These are phyloP conservation scores for Talaromyces sp. DNA, from an alignment of 2,329 filamentous ascomycete species.

Conservation along the genomic window DNA sequence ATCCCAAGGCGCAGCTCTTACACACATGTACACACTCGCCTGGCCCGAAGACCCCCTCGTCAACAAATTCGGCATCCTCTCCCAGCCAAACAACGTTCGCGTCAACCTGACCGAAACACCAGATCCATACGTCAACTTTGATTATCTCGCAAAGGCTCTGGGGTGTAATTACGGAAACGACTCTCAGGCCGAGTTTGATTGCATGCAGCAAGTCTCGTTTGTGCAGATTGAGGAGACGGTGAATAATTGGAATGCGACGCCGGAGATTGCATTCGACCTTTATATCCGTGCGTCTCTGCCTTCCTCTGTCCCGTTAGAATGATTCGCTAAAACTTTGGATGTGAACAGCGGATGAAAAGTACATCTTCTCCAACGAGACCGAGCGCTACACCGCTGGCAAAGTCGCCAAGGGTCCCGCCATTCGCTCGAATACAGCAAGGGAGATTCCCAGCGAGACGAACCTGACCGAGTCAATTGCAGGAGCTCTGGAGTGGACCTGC, in stretches of 20 bases:
- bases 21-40: slow-evolving; percentile 21
- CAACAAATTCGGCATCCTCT: slow-evolving; percentile 21
- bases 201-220: slow-evolving; percentile 28
- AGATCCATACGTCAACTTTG: slow-evolving; percentile 26
- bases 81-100: slow-evolving; percentile 1
- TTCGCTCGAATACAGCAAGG: background rate
- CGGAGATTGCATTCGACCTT: slow-evolving; percentile 23
- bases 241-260: slow-evolving; percentile 18
- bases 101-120: slow-evolving; percentile 16
- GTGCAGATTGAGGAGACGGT: slow-evolving; percentile 27
- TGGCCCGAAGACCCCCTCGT: slow-evolving; percentile 27
- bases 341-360: slow-evolving; percentile 23
- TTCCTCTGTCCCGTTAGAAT: background rate
- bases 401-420: background rate
- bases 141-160: slow-evolving; percentile 29
- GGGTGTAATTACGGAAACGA: slow-evolving; percentile 27
- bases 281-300: background rate
- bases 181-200: slow-evolving; percentile 26
- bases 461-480: background rate
- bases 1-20: background rate
- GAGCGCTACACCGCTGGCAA: slow-evolving; percentile 15
- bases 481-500: background rate
- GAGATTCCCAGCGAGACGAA: slow-evolving; percentile 18
- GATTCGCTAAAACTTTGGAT: background rate
- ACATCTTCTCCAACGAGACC: slow-evolving; percentile 28